Evolutionary conservation across 2,329 filamentous ascomycete genomes (phyloP), one percentile per base, ranked within the genome.

Genomic region (Fusarium sp.): DNA sequence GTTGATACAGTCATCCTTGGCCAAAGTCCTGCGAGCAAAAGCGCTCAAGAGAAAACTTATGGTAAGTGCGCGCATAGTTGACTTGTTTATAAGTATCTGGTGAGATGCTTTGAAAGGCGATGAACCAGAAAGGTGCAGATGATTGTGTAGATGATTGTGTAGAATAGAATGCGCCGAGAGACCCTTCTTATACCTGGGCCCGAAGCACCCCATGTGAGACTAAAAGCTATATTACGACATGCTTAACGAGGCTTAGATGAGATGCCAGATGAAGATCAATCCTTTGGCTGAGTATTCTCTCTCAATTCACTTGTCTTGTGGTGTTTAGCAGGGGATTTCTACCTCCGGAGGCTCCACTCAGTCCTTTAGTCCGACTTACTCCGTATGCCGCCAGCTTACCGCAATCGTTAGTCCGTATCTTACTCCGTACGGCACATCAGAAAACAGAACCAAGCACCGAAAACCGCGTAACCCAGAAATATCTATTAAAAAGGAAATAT

Each of bases 401-500:
- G 3, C 8, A 8, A 30, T 2, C 20, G 8, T 26, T 52, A n/a
- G 18, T 47, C 51, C 73, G 68, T 48, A 39, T n/a, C 41, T 57
- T 64, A 68, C 47, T 67, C 72, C 65, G 72, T 55, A 51, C 28
- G 32, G 32, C 10, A 38, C 15, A 12, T 28, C 18, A 9, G 32
- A 8, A 12, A 34, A 13, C 30, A 17, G 14, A 8, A 20, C n/a
- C 6, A 3, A 26, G 12, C n/a, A 22, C 15, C 8, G 12, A 22
- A 2, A 12, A 17, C 14, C 22, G 4, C n/a, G 18, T 28, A 14
- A 8, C 3, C 26, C 18, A n/a, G 34, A n/a, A 7, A 32, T 32
- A 8, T 38, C n/a, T 51, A 26, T 26, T n/a, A 38, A 15, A 15
- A 36, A 30, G 17, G 6, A 10, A 18, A 13, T 1, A 50, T 22